These are phyloP conservation scores for Platismatia glauca DNA, from an alignment of 495 filamentous ascomycete genomes.

Conservation along the genomic window DNA sequence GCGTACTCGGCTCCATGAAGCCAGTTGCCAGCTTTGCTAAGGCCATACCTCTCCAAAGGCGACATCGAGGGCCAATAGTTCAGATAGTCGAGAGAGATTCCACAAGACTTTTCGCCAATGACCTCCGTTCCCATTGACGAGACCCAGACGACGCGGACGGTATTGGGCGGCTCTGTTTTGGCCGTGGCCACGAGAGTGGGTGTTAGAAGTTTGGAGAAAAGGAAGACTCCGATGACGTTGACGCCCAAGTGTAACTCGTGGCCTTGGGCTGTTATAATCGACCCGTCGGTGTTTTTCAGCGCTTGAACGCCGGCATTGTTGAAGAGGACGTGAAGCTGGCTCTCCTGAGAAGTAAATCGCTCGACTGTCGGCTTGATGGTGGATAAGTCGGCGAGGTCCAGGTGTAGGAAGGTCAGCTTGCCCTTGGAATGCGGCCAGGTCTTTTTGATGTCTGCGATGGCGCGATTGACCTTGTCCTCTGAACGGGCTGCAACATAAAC, in stretches of 20 bases:
- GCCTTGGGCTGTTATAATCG: neutral
- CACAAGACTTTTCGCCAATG: too few relatives aligned
- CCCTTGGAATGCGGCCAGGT: conserved; percentile 25
- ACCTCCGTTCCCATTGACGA: too few relatives aligned
- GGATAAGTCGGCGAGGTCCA: conserved; percentile 32
- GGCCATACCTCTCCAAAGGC: too few relatives aligned
- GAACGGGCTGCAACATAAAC: conserved; percentile 48
- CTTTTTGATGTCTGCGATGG: conserved; percentile 22
- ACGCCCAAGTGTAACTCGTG: neutral
- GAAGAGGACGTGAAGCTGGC: conserved; percentile 31
- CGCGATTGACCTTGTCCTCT: conserved; percentile 26
- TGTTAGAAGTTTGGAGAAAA: too few relatives aligned
- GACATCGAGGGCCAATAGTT: too few relatives aligned
- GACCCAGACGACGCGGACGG: too few relatives aligned
- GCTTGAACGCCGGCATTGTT: conserved; percentile 26
- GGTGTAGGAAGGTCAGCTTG: conserved; percentile 23
- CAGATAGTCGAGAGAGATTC: too few relatives aligned
- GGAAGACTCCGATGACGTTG: neutral
- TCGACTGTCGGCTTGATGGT: conserved; percentile 28
- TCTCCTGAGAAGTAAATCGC: conserved; percentile 28
- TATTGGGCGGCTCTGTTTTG: too few relatives aligned
- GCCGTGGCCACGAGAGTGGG: too few relatives aligned
- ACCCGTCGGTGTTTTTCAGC: too few relatives aligned
- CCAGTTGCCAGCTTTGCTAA: too few relatives aligned
- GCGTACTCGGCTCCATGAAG: too few relatives aligned